phyloP scores from a whole-genome alignment of 2,329 filamentous ascomycete genomes.

The Ophiostoma sp. region DNA sequence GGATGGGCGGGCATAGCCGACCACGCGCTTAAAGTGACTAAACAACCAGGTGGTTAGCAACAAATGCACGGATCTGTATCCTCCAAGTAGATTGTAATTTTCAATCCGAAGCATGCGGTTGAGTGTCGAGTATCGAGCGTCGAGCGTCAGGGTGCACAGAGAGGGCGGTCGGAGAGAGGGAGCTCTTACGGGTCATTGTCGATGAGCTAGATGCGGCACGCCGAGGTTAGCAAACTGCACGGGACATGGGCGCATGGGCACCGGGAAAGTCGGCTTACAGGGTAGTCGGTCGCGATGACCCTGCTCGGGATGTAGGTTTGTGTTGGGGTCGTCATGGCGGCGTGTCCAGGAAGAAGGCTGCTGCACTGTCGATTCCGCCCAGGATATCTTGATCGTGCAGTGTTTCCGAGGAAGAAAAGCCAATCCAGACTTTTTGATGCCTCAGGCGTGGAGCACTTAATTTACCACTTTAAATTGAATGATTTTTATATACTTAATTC shows the following conservation, averaged over 20 bases:
- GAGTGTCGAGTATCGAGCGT: neutral
- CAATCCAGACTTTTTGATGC: conserved; percentile 23
- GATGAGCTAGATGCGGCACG: conserved; percentile 65
- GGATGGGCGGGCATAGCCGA: conserved; percentile 76
- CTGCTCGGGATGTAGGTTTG: conserved; percentile 65
- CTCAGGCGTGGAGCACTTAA: conserved; percentile 22
- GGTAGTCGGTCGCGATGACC: conserved; percentile 75
- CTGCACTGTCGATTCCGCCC: conserved; percentile 18
- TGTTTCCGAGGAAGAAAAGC: conserved; percentile 24
- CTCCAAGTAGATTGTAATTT: neutral
- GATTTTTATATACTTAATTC: conserved; percentile 2
- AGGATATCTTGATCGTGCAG: conserved; percentile 17
- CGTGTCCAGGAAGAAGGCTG: conserved; percentile 21
- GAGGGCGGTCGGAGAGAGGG: neutral
- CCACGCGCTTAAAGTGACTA: conserved; percentile 85
- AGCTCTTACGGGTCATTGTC: conserved; percentile 86
- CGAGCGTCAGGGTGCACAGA: neutral
- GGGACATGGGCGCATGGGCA: conserved; percentile 22
- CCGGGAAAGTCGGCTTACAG: conserved; percentile 59
- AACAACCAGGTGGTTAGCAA: conserved; percentile 30
- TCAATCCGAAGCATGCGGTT: neutral
- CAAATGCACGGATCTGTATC: neutral
- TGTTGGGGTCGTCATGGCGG: conserved; percentile 39
- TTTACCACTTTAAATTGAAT: neutral
- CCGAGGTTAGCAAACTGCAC: conserved; percentile 25